Evolutionary conservation across 345 rosid species (phyloP), one percentile per base, ranked within the genome.

Genomic region (Lepidium didymum): DNA sequence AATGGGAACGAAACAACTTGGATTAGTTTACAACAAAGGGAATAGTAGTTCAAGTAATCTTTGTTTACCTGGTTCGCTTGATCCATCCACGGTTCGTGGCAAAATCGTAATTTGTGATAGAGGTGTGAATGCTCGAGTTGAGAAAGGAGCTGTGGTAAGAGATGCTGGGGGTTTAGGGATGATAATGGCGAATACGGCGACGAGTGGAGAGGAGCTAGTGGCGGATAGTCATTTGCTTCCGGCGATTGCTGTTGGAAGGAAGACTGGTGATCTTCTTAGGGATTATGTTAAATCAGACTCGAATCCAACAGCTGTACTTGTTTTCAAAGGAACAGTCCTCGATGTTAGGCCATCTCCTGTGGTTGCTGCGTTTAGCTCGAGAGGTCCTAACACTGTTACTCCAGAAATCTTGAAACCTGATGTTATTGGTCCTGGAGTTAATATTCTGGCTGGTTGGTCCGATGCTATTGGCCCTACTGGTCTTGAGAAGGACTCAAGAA

Each of bases 191-290:
- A 92, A 92, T 56, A 81, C 91, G 0, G 85, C 79, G 0, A 67
- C 73, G 0, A 83, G 80, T 15, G 97, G 98, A 0, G 96, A 86
- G 72, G 95, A 87, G 47, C 64, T 86, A 71, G 93, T 88, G 57
- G 98, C 96, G 0, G 98, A 92, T 76, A 82, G 87, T 64, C 97
- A 92, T 73, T 53, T 92, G 70, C 46, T 90, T 18, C 98, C 97
- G 23, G 87, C 90, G 0, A 75, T 85, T 61, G 86, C 96, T 4
- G 87, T 92, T 6, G 92, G 97, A 54, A 79, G 76, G 79, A 85
- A 70, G 69, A 74, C 71, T 0, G 97, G 97, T 8, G 88, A 88
- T 51, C 2, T 69, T 15, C 80, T 90, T 6, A 81, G 86, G 27
- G 80, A 79, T 12, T 92, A 86, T 40, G 81, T 75, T 4, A 75